Conservation (phyloP, 73 alveolate genomes). For the Paramecium caudatum region DNA sequence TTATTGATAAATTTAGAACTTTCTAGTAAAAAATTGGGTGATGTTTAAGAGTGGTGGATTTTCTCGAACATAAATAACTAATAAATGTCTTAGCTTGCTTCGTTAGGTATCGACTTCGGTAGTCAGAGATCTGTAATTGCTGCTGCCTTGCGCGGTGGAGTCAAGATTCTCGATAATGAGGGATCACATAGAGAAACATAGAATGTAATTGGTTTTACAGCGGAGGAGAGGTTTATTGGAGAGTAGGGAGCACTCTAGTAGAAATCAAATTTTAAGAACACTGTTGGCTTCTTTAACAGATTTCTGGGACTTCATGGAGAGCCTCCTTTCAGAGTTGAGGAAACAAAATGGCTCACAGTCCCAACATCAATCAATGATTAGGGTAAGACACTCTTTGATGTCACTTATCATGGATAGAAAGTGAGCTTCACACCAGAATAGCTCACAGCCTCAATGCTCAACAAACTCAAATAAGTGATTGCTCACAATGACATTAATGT, state of each 20-base stretch:
- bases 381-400: slow-evolving; percentile 82
- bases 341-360: slow-evolving; percentile 84
- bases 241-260: slow-evolving; percentile 82
- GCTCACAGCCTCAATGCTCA: slow-evolving; percentile 84
- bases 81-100: slow-evolving; percentile 76
- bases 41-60: slow-evolving; percentile 31
- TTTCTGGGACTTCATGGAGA: slow-evolving; percentile 85
- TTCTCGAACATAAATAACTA: slow-evolving; percentile 1
- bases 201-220: slow-evolving; percentile 84
- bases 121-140: slow-evolving; percentile 88
- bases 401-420: slow-evolving; percentile 82
- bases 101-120: slow-evolving; percentile 92
- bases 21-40: slow-evolving; percentile 18
- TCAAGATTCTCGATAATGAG: slow-evolving; percentile 86
- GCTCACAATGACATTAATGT: slow-evolving; percentile 82
- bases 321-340: slow-evolving; percentile 84
- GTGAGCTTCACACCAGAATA: slow-evolving; percentile 86
- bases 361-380: slow-evolving; percentile 75
- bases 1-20: slow-evolving; percentile 8
- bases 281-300: slow-evolving; percentile 80
- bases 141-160: slow-evolving; percentile 89
- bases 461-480: slow-evolving; percentile 79
- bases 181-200: slow-evolving; percentile 87
- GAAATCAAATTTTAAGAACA: slow-evolving; percentile 85
- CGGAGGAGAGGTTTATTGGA: slow-evolving; percentile 87